These are phyloP conservation scores for Candida boleticola DNA, from an alignment of 805 yeast species.

Conservation along the genomic window DNA sequence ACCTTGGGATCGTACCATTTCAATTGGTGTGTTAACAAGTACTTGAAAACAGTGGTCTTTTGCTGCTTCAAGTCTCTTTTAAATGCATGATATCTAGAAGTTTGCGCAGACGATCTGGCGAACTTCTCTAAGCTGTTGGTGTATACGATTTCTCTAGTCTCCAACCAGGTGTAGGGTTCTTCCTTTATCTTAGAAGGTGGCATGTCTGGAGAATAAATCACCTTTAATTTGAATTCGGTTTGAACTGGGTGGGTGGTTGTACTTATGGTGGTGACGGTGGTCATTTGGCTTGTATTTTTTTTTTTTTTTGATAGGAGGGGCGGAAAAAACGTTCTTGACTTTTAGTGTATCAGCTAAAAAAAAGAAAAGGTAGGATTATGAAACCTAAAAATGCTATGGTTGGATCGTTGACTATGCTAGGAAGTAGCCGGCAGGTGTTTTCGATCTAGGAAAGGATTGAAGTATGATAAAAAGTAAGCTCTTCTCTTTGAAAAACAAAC, in stretches of 20 bases:
- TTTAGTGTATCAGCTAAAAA: too few species aligned
- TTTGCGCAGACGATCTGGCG: constrained; percentile 45
- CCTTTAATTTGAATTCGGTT: constrained; percentile 11
- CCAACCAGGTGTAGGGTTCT: constrained; percentile 48
- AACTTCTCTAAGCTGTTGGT: constrained; percentile 45
- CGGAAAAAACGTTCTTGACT: too few species aligned
- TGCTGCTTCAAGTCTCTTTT: constrained; percentile 36
- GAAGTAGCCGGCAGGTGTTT: too few species aligned
- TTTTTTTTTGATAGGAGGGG: too few species aligned
- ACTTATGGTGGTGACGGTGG: background rate
- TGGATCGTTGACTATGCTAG: too few species aligned
- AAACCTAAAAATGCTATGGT: too few species aligned
- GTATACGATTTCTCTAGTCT: constrained; percentile 34
- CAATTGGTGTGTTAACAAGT: constrained; percentile 46
- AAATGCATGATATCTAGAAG: constrained; percentile 45
- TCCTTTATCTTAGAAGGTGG: constrained; percentile 34
- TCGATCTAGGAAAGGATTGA: too few species aligned
- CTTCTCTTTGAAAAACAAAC: too few species aligned
- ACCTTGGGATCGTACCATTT: constrained; percentile 45
- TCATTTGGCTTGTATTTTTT: too few species aligned
- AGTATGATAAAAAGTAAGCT: too few species aligned
- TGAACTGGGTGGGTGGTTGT: background rate
- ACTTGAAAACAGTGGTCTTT: constrained; percentile 45
- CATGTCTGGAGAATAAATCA: constrained; percentile 33
- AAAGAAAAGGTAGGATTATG: too few species aligned